Base-by-base conservation (phyloP, 2,329 filamentous ascomycete species). In the Colletotrichum scovillei region DNA sequence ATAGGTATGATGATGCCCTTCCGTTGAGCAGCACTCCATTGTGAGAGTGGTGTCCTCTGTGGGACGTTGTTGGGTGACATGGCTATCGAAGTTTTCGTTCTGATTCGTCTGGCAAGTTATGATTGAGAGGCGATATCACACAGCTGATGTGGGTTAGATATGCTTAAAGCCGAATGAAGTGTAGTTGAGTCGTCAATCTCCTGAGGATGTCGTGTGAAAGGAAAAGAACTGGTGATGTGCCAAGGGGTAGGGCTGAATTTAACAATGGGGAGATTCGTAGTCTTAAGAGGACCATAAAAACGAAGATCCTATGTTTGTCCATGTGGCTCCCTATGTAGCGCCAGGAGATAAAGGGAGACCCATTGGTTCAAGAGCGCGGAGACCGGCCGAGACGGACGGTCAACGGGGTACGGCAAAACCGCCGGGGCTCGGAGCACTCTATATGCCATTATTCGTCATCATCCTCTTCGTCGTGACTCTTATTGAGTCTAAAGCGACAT, bases 1-100 rank as follows among this genome's bases (percentile, higher is more conserved):
- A 57, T 66, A 16, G 71, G 59, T 12, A 66, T 58, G 24, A 73
- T 4, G 46, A 56, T 16, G 1, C 22, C 62, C 38, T 73, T 73
- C 11, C 16, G 30, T 19, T 57, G 55, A 22, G 26, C 67, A 24
- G 55, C 56, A 22, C 30, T 26, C 71, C 71, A 73, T 57, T 56
- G 60, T 19, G 56, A 71, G 5, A 73, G 56, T 1, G 71, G 62
- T 38, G 67, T 64, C 26, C 71, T 53, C 46, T 56, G 24, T 26
- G 32, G 58, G 8, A 56, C 24, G 22, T 32, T 42, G 30, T 58
- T 57, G 26, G 56, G 24, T 32, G 67, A 56, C 71, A 73, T 73
- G 5, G 22, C 19, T 16, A 12, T 2, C 5, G 7, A 19, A 1
- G 28, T 14, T 12, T 12, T 32, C 14, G 24, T 35, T 55, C 49